A percentile compares a stretch with the other conserved stretches of the same genome.
Evolutionary conservation across 306 rosid genomes (phyloP).

Genomic region (Inga oerstediana): DNA sequence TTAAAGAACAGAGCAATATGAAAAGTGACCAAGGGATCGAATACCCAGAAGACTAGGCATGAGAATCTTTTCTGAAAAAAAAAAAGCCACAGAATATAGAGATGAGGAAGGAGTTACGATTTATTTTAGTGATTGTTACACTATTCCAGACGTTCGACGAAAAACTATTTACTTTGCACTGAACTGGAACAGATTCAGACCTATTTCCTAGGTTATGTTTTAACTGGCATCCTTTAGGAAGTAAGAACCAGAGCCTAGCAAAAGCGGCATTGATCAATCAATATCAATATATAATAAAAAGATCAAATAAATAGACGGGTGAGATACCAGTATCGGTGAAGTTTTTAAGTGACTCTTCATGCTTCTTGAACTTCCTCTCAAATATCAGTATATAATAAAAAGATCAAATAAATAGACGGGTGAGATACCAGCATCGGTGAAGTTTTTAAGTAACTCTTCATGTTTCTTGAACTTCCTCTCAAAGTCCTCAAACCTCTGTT

Average conservation of each 20-base stretch:
- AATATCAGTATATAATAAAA: neutral
- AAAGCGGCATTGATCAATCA: neutral
- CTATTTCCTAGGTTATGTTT: neutral
- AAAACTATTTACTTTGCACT: neutral
- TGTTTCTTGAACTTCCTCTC: conserved; percentile 71
- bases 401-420: neutral
- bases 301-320: neutral
- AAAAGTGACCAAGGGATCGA: neutral
- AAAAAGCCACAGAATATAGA: neutral
- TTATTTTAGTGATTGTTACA: neutral
- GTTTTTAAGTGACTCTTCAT: conserved; percentile 60
- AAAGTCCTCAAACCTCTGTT: conserved; percentile 49
- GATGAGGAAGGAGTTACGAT: neutral
- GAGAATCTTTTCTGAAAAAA: neutral
- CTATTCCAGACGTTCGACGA: neutral
- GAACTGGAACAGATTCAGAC: neutral
- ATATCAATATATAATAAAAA: neutral
- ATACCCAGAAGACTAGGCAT: neutral
- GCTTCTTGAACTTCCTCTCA: conserved; percentile 67
- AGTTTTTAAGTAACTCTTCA: conserved; percentile 60
- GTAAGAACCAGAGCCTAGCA: neutral
- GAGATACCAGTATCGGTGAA: conserved; percentile 55
- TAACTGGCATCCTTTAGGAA: neutral
- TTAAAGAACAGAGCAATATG: neutral
- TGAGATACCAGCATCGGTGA: conserved; percentile 51